Percentiles rank a stretch among this genome's conserved stretches.
These are phyloP conservation scores for Sarocladium strictum DNA, from an alignment of 2,329 filamentous ascomycete genomes.

Conservation along the genomic window DNA sequence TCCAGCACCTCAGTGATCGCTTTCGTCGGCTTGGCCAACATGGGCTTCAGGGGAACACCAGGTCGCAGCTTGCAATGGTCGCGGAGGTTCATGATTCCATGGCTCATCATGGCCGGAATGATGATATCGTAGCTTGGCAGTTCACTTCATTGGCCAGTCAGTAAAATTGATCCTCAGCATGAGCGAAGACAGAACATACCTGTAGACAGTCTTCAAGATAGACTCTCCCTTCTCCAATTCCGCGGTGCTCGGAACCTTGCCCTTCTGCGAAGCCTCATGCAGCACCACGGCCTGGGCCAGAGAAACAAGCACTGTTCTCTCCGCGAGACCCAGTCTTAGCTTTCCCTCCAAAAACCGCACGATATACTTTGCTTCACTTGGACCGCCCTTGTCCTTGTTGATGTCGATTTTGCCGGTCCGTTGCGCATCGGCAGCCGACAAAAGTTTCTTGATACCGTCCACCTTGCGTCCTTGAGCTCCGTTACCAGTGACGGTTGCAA, in stretches of 20 bases:
- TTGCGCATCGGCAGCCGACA: slow-evolving; percentile 81
- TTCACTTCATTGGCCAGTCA: slow-evolving; percentile 56
- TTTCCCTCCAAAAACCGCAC: slow-evolving; percentile 94
- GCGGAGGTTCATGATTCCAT: slow-evolving; percentile 76
- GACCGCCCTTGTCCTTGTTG: slow-evolving; percentile 82
- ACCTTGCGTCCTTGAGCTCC: slow-evolving; percentile 89
- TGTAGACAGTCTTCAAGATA: slow-evolving; percentile 85
- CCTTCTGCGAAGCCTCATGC: slow-evolving; percentile 70
- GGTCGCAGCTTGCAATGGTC: slow-evolving; percentile 88
- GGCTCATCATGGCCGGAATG: slow-evolving; percentile 78
- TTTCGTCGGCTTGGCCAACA: slow-evolving; percentile 98
- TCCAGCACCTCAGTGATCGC: slow-evolving; percentile 96
- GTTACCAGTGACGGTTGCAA: slow-evolving; percentile 80
- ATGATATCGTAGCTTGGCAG: slow-evolving; percentile 94
- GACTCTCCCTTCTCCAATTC: slow-evolving; percentile 80
- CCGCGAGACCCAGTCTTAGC: slow-evolving; percentile 81
- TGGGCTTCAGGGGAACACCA: slow-evolving; percentile 92
- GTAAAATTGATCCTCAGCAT: neutral
- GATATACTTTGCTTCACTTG: slow-evolving; percentile 92
- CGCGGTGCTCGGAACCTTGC: slow-evolving; percentile 63
- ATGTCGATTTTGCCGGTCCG: slow-evolving; percentile 78
- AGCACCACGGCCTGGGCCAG: slow-evolving; percentile 82
- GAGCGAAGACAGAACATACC: slow-evolving; percentile 40
- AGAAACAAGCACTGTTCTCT: slow-evolving; percentile 85
- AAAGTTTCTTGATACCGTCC: slow-evolving; percentile 88